Evolutionary conservation across 2,329 filamentous ascomycete genomes (phyloP).

Genomic region (Curvularia hawaiiensis): DNA sequence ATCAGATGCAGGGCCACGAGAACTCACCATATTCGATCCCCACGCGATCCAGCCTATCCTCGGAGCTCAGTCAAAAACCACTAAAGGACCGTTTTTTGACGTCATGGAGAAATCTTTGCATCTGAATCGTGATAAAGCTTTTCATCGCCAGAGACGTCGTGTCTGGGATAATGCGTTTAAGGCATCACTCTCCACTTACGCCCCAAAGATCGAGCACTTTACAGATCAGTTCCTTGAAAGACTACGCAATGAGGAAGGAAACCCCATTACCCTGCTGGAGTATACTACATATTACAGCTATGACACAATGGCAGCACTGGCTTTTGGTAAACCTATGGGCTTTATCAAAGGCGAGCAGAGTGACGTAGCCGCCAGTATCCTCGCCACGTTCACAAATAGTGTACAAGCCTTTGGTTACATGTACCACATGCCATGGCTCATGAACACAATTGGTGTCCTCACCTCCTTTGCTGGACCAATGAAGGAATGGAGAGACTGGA

Average conservation of each 20-base stretch:
- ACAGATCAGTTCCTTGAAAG: conserved; percentile 30
- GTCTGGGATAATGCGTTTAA: conserved; percentile 41
- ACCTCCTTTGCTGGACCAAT: conserved; percentile 32
- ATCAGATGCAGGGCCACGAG: conserved; percentile 25
- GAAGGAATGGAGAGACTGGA: conserved; percentile 35
- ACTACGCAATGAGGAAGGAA: conserved; percentile 23
- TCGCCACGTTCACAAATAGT: conserved; percentile 42
- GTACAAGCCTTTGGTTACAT: conserved; percentile 30
- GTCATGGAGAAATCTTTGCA: conserved; percentile 31
- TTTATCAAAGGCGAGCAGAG: conserved; percentile 43
- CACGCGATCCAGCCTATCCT: conserved; percentile 29
- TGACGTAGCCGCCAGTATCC: conserved; percentile 25
- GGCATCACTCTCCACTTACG: conserved; percentile 29
- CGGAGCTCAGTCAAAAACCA: conserved; percentile 28
- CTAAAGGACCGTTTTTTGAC: conserved; percentile 35
- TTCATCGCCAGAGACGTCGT: conserved; percentile 33
- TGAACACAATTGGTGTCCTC: conserved; percentile 30
- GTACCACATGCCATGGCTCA: conserved; percentile 36
- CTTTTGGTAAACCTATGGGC: conserved; percentile 52
- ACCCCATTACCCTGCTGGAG: conserved; percentile 46
- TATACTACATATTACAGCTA: conserved; percentile 52
- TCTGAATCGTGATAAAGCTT: conserved; percentile 32
- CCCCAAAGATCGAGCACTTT: conserved; percentile 28
- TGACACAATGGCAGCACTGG: conserved; percentile 54
- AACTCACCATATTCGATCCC: conserved; percentile 33